These are phyloP conservation scores for Dothideomycetes sp. DNA, from an alignment of 2,329 filamentous ascomycete genomes.

Conservation along the genomic window DNA sequence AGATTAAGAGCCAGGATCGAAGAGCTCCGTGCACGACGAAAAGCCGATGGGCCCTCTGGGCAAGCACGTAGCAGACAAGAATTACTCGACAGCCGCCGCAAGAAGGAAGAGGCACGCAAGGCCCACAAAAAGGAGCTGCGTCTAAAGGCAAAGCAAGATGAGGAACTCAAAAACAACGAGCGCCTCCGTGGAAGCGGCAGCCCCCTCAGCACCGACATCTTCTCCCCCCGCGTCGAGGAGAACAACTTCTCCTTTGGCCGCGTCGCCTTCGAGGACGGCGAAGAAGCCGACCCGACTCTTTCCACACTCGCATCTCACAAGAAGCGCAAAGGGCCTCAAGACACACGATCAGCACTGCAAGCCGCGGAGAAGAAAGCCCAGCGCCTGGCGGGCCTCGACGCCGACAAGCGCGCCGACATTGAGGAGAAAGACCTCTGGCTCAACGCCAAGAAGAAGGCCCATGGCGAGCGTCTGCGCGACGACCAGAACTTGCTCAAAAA, in stretches of 20 bases:
- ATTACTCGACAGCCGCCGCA: constrained; percentile 76
- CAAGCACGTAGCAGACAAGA: constrained; percentile 81
- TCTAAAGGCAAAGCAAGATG: constrained; percentile 66
- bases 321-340: constrained; percentile 73
- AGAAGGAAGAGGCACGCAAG: constrained; percentile 78
- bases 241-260: constrained; percentile 82
- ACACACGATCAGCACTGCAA: constrained; percentile 75
- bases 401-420: constrained; percentile 72
- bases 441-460: constrained; percentile 75
- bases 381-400: constrained; percentile 63
- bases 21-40: constrained; percentile 71
- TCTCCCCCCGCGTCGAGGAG: constrained; percentile 32
- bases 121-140: constrained; percentile 81
- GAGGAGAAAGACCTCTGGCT: constrained; percentile 93
- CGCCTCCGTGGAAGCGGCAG: constrained; percentile 49
- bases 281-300: constrained; percentile 63
- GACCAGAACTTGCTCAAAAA: constrained; percentile 85
- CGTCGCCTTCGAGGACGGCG: constrained; percentile 81
- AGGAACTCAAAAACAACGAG: constrained; percentile 48
- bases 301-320: constrained; percentile 47
- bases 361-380: constrained; percentile 79
- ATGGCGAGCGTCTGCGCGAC: constrained; percentile 82
- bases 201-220: constrained; percentile 36
- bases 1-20: constrained; percentile 77
- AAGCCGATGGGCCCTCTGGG: constrained; percentile 75